Evolutionary conservation across 768 basidiomycete species (phyloP).

Genomic region (Pseudohyphozyma bogoriensis): DNA sequence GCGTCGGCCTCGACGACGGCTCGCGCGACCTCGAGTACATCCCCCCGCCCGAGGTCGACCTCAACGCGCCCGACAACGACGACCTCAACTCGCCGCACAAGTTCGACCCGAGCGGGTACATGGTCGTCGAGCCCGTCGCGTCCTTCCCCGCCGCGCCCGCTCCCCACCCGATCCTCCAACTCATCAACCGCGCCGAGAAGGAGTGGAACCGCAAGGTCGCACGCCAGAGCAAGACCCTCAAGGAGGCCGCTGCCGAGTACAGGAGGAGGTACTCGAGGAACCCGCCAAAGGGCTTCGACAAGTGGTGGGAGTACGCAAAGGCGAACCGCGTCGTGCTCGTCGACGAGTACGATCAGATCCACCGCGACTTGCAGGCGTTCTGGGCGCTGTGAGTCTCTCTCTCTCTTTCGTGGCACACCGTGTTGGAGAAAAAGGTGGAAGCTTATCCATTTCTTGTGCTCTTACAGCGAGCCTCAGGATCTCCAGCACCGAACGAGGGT

Average conservation of each 20-base stretch:
- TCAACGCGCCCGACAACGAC: slow-evolving; percentile 12
- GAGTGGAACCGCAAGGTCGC: slow-evolving; percentile 56
- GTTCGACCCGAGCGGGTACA: slow-evolving; percentile 28
- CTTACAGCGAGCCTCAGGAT: slow-evolving; percentile 28
- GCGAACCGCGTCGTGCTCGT: slow-evolving; percentile 63
- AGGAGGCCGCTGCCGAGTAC: slow-evolving; percentile 73
- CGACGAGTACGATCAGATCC: slow-evolving; percentile 60
- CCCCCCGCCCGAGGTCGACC: slow-evolving; percentile 13
- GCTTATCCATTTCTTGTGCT: not conserved
- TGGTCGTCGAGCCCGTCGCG: slow-evolving; percentile 21
- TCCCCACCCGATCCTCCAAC: slow-evolving; percentile 67
- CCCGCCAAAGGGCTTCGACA: slow-evolving; percentile 84
- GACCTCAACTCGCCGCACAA: slow-evolving; percentile 19
- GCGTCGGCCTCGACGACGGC: slow-evolving; percentile 19
- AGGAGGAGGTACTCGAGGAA: slow-evolving; percentile 59
- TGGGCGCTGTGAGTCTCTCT: slow-evolving; percentile 57
- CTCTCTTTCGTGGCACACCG: not conserved
- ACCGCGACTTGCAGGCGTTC: slow-evolving; percentile 67
- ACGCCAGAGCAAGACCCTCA: slow-evolving; percentile 68
- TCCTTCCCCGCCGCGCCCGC: slow-evolving; percentile 7
- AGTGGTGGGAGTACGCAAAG: slow-evolving; percentile 69
- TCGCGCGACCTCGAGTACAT: slow-evolving; percentile 21
- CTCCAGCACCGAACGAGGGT: slow-evolving; percentile 28
- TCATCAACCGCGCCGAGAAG: slow-evolving; percentile 75
- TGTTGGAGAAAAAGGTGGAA: too few species aligned